Evolutionary conservation across 2,329 filamentous ascomycete genomes (phyloP).

Genomic region (Proliferodiscus dingleyae): DNA sequence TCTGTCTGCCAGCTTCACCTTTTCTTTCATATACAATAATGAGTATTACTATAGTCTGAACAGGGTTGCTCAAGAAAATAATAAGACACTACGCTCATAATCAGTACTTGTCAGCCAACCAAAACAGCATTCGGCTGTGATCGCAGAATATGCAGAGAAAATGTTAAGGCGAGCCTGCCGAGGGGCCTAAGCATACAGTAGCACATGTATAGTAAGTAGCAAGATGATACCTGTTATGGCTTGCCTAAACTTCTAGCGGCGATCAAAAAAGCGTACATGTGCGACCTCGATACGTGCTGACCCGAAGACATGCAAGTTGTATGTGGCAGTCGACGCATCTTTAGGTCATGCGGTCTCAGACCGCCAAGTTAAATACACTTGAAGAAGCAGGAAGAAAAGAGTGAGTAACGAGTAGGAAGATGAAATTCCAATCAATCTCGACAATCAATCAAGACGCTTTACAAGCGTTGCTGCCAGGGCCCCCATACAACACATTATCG

Average conservation of each 20-base stretch:
- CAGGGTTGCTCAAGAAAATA: not conserved
- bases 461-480: not conserved
- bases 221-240: not conserved
- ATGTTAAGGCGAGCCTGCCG: not conserved
- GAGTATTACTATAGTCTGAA: not conserved
- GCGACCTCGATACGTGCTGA: not conserved
- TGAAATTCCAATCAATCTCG: too few species aligned
- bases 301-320: too few species aligned
- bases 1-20: conserved; percentile 1
- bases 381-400: too few species aligned
- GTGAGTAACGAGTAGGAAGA: too few species aligned
- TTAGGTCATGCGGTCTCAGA: too few species aligned
- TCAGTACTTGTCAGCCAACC: not conserved
- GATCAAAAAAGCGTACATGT: not conserved
- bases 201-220: not conserved
- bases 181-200: too few species aligned
- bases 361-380: too few species aligned
- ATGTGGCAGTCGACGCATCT: too few species aligned
- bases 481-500: not conserved
- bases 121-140: not conserved
- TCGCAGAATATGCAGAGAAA: not conserved
- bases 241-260: not conserved
- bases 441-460: too few species aligned
- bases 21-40: not conserved
- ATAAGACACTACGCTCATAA: not conserved